A percentile compares a stretch with the other conserved stretches of the same genome.
Evolutionary conservation across 768 basidiomycete genomes (phyloP).

Genomic region (Termitomyces sp.): DNA sequence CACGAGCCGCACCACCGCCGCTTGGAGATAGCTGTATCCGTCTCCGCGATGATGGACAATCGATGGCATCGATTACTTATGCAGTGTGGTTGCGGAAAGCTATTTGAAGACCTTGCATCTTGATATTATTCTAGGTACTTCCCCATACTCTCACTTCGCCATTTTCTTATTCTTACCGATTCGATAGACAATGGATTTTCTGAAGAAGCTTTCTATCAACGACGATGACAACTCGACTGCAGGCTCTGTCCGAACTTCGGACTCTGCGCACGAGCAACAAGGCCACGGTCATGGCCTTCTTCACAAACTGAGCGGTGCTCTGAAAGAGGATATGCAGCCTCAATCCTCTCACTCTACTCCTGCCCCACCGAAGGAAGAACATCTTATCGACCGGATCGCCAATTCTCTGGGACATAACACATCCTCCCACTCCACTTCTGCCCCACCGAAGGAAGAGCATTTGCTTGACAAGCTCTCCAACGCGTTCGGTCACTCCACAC

Average conservation of each 20-base stretch:
- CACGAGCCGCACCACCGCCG: background rate
- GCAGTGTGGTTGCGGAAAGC: background rate
- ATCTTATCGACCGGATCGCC: too few species aligned
- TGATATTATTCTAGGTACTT: background rate
- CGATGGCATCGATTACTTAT: slow-evolving; percentile 14
- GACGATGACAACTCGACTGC: slow-evolving; percentile 1
- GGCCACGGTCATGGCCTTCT: background rate
- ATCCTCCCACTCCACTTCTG: background rate
- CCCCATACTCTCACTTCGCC: background rate
- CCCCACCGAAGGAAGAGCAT: slow-evolving; percentile 7
- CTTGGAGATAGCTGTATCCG: background rate
- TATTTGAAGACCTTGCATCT: background rate
- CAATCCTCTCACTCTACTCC: background rate
- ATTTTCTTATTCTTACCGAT: background rate
- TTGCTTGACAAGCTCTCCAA: slow-evolving; percentile 14
- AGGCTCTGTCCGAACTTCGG: background rate
- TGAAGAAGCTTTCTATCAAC: slow-evolving; percentile 16
- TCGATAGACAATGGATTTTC: slow-evolving; percentile 16
- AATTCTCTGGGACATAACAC: too few species aligned
- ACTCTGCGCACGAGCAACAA: background rate
- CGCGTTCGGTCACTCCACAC: slow-evolving; percentile 5
- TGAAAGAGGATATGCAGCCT: background rate
- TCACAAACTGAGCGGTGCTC: slow-evolving; percentile 9
- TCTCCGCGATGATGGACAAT: slow-evolving; percentile 2
- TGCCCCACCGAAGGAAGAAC: background rate